Base-by-base conservation (phyloP, 2,329 filamentous ascomycete genomes). In the Arthrobotrys conoides region DNA sequence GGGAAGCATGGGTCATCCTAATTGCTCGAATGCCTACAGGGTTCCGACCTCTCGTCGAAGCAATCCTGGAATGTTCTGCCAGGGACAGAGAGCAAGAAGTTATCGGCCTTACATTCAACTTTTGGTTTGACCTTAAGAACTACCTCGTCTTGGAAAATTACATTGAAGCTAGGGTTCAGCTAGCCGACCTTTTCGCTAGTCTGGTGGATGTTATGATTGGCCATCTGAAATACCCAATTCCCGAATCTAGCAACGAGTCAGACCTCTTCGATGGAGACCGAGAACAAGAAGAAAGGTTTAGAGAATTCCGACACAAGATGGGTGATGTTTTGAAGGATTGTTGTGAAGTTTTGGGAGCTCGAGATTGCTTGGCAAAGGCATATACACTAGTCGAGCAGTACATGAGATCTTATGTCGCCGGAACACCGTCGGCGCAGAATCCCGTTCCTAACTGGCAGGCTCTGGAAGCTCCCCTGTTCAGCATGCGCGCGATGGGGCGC, bases 51-150 rank as follows among this genome's bases (percentile, higher is more conserved):
- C 87, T 99, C 4, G 95, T 99, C 10, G 94, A 97, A 82, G 90
- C 92, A 5, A 90, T 99, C 16, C 88, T 98, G n/a, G 94, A 98
- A 85, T 97, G 94, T 83, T 94, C 93, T 78, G 90, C 92, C 10
- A 89, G 92, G 81, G 96, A 99, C 84, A 91, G 90, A 83, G 95
- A 97, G 68, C 90, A 92, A 79, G 96, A 99, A 81, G 93, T 94
- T 3, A 94, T 99, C 80, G 93, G 93, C 68, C 90, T 96, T 82
- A 99, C 96, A 0, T 99, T 99, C 85, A 90, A 90, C 81, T 98
- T 99, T 86, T 99, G 96, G 96, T 98, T 96, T 84, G 96, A 99
- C 83, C 88, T 99, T 57, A 99, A 99, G 87, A 94, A 97, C 84
- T 97, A 97, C 84, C 88, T 99, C 59, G 94, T 94, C 0, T 85